A percentile compares a stretch with the other conserved stretches of the same genome.
Evolutionary conservation across 495 filamentous ascomycete genomes (phyloP).

Genomic region (Hyaloscypha finlandica): DNA sequence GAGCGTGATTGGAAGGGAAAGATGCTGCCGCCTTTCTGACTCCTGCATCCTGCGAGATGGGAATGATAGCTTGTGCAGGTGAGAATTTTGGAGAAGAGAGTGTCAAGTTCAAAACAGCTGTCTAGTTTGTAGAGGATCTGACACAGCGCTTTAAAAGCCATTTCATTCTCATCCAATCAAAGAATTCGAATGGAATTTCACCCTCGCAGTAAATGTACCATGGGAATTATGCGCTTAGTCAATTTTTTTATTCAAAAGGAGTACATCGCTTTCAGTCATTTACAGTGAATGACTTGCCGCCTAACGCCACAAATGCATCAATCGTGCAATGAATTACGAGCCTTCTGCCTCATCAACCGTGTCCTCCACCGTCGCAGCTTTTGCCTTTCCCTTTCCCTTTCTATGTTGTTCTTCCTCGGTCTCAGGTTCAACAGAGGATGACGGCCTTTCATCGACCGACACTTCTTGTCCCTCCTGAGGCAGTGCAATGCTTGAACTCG

Average conservation of each 20-base stretch:
- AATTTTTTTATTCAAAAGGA: neutral
- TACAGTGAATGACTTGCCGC: neutral
- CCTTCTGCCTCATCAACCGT: slow-evolving; percentile 20
- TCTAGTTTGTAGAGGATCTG: too few species aligned
- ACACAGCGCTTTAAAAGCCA: neutral
- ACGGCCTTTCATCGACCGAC: neutral
- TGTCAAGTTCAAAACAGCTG: neutral
- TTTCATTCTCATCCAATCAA: neutral
- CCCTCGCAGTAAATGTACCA: neutral
- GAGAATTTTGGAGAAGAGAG: neutral
- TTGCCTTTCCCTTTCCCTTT: slow-evolving; percentile 26
- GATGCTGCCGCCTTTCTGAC: neutral
- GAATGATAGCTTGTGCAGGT: neutral
- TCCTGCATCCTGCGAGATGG: neutral
- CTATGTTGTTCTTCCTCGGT: slow-evolving; percentile 6
- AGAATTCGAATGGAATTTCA: neutral
- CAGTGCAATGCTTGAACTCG: slow-evolving; percentile 9
- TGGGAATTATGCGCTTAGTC: neutral
- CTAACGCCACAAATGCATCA: neutral
- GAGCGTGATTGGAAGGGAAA: neutral
- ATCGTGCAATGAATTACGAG: neutral
- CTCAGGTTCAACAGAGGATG: neutral
- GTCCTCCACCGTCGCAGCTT: slow-evolving; percentile 31
- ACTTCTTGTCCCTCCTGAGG: neutral
- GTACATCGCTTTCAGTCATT: neutral